Percentiles rank a stretch among this genome's conserved stretches.
phyloP scores from a whole-genome alignment of 306 rosid genomes.

The Vigna trinervia region DNA sequence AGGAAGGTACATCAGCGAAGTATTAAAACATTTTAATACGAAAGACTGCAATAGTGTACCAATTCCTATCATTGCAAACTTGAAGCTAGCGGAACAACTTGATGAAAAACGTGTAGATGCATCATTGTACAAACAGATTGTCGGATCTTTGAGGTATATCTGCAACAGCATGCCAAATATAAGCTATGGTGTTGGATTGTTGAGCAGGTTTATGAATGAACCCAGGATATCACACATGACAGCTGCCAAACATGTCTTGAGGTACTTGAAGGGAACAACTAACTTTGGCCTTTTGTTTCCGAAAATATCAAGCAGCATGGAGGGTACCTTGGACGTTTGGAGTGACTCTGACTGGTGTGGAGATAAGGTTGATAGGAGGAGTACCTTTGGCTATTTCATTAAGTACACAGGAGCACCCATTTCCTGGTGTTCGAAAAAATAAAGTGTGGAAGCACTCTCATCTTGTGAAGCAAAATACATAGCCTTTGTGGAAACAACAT shows the following conservation, averaged over 20 bases:
- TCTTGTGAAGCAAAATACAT: no score
- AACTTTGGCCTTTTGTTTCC: no score
- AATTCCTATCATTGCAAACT: not conserved
- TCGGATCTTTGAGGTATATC: not conserved
- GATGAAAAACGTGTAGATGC: not conserved
- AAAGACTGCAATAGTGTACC: no score
- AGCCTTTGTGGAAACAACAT: no score
- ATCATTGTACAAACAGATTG: no score
- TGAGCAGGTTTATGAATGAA: not conserved
- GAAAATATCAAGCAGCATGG: not conserved
- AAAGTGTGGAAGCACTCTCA: not conserved
- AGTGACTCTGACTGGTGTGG: not conserved
- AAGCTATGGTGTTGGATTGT: not conserved
- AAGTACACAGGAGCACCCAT: not conserved
- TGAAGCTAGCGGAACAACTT: not conserved
- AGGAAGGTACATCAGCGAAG: no score
- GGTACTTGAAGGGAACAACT: not conserved
- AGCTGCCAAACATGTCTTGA: not conserved
- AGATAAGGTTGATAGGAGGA: not conserved
- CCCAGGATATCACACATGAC: not conserved
- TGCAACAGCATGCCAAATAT: not conserved
- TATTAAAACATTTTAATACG: not conserved
- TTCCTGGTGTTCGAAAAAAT: not conserved
- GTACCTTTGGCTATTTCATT: not conserved
- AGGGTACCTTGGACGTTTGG: no score